Base-by-base conservation (phyloP, 495 filamentous ascomycete species). In the Hypoxylon perforatum region DNA sequence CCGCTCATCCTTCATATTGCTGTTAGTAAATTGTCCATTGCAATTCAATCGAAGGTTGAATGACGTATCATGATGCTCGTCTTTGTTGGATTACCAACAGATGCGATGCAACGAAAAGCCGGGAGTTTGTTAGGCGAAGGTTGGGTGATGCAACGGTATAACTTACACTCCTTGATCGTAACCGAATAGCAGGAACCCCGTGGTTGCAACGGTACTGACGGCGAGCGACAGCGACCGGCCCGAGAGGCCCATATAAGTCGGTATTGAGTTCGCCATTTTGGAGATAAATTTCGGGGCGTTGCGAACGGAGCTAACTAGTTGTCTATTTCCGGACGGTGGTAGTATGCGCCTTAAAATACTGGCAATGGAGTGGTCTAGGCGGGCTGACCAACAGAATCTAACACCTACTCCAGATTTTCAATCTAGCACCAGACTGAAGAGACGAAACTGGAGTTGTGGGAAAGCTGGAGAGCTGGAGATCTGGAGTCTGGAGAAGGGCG, bases 101-200 rank as follows among this genome's bases (percentile, higher is more conserved):
- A 41, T 17, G 38, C 15, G 17, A 41, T 15, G 14, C 38, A 17
- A 17, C 15, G 1, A 9, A 21, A 45, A 36, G 11, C 12, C 28
- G 11, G 22, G 22, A 4, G n/a, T n/a, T 25, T 30, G 11, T 23
- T 28, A 12, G 35, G 36, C 7, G 36, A 23, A 15, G n/a, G 9
- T 33, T 21, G n/a, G n/a, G 19, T 45, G 10, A 41, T 17, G 47
- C 23, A 35, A 50, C 30, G n/a, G 22, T 21, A 14, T 28, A 33
- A 62, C 61, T 61, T 50, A 71, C 66, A 74, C 72, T 73, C 82
- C 82, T 73, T 85, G 87, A 57, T 90, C 87, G 72, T 91, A 90
- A 69, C 89, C 90, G 73, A 92, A 92, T 4, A 92, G 82, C 28
- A 92, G 73, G 75, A 92, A 92, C 23, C 88, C 90, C 45, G 88